phyloP scores from a whole-genome alignment of 2,329 filamentous ascomycete species.

The Diplodia sapinea region DNA sequence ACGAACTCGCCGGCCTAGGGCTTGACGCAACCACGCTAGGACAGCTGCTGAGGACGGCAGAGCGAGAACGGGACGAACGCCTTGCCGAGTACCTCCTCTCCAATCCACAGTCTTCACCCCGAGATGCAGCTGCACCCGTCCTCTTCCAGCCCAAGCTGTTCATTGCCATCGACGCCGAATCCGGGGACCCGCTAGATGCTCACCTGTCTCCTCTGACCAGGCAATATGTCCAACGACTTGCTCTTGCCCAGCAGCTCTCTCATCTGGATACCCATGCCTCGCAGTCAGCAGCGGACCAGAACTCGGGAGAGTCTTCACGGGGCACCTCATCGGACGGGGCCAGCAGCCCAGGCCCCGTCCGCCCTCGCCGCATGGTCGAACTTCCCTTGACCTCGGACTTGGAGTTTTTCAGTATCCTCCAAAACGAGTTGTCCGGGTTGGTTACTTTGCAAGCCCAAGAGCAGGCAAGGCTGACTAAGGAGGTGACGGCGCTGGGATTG shows the following conservation, averaged over 20 bases:
- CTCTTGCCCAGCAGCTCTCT: slow-evolving; percentile 43
- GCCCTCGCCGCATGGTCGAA: slow-evolving; percentile 61
- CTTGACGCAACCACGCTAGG: slow-evolving; percentile 74
- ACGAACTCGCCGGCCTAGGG: slow-evolving; percentile 72
- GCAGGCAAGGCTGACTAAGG: slow-evolving; percentile 64
- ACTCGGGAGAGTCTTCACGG: neutral
- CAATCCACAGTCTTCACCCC: neutral
- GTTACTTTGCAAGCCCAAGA: slow-evolving; percentile 72
- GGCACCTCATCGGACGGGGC: neutral
- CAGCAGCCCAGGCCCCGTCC: neutral
- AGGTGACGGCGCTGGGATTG: slow-evolving; percentile 69
- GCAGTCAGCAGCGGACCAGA: neutral
- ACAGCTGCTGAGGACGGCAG: slow-evolving; percentile 59
- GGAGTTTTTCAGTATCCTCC: slow-evolving; percentile 79
- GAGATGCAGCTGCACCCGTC: slow-evolving; percentile 15
- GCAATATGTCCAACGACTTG: slow-evolving; percentile 66
- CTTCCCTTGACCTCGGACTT: slow-evolving; percentile 77
- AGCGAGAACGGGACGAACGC: slow-evolving; percentile 32
- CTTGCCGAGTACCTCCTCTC: slow-evolving; percentile 27
- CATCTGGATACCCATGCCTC: neutral
- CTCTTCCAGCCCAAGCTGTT: slow-evolving; percentile 70
- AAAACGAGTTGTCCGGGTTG: slow-evolving; percentile 71
- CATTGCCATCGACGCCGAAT: slow-evolving; percentile 69
- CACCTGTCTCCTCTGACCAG: slow-evolving; percentile 69
- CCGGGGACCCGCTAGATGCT: slow-evolving; percentile 72